A percentile compares a stretch with the other conserved stretches of the same genome.
These are phyloP conservation scores for Chlorella sorokiniana DNA, from an alignment of 139 green algal genomes.

Conservation along the genomic window DNA sequence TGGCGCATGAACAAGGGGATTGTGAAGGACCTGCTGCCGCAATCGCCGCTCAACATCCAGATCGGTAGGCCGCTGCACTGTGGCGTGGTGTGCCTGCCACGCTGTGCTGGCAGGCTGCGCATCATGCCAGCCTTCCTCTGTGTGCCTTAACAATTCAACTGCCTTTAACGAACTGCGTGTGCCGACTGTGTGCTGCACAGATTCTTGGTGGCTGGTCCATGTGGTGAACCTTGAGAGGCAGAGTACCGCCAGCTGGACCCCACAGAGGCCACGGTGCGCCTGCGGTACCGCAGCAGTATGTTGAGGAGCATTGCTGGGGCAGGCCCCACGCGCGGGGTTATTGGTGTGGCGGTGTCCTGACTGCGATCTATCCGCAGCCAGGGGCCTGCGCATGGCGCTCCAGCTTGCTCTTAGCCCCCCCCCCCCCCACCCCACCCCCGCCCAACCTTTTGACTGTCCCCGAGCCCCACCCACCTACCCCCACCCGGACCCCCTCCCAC, in stretches of 20 bases:
- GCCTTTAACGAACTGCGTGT: neutral
- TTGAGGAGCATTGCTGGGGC: too few relatives aligned
- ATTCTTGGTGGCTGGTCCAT: slow-evolving; percentile 84
- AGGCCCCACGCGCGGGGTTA: too few relatives aligned
- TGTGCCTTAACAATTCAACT: neutral
- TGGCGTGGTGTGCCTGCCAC: neutral
- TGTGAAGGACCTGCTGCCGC: slow-evolving; percentile 75
- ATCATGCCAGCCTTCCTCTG: neutral
- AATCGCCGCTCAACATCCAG: slow-evolving; percentile 20
- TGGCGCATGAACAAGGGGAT: slow-evolving; percentile 86
- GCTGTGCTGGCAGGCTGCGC: neutral
- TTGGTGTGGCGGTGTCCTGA: too few relatives aligned
- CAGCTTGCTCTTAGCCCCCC: too few relatives aligned
- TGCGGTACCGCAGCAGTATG: too few relatives aligned
- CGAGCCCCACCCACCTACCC: too few relatives aligned
- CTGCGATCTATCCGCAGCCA: too few relatives aligned
- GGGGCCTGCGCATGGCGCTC: too few relatives aligned
- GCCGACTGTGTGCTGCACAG: neutral
- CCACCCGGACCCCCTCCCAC: too few relatives aligned
- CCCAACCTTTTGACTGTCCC: too few relatives aligned
- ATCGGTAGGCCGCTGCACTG: slow-evolving; percentile 12
- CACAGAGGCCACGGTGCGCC: slow-evolving; percentile 72
- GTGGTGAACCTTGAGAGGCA: slow-evolving; percentile 80
- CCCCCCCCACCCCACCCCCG: too few relatives aligned
- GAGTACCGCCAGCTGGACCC: slow-evolving; percentile 77